Base-by-base conservation (phyloP, 2,329 filamentous ascomycete species). In the Calonectria crousiana region DNA sequence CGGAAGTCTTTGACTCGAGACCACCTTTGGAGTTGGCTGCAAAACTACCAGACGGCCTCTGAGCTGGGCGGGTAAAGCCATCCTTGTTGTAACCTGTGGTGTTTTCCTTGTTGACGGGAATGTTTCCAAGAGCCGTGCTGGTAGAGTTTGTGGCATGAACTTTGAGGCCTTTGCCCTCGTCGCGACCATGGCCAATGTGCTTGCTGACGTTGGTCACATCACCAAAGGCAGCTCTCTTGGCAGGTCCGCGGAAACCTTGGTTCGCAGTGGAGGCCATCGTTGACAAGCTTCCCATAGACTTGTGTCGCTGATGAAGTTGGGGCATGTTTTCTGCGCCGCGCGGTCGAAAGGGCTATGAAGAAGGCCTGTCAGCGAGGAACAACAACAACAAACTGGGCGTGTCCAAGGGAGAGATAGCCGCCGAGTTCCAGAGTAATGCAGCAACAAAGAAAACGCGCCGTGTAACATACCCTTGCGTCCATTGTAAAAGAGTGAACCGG, bases 181-280 rank as follows among this genome's bases (percentile, higher is more conserved):
- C 81, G 32, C 82, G 78, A 53, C 73, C 78, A 34, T 81, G 74
- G 41, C 79, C 80, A 44, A 78, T 76, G 58, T 84, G 82, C 75
- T 86, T 86, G 51, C 88, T 82, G 58, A 89, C 92, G 81, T 96
- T 96, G 88, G 94, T 97, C 75, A 97, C 90, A 83, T 98, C 95
- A 65, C 91, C 94, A 84, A 97, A 95, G 16, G 92, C 95, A 75
- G 93, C 92, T 78, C 95, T 92, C 87, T 96, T 97, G 70, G 92
- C 88, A 72, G 91, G 83, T 49, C 84, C 84, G 36, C 84, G 84
- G 51, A 86, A 78, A 44, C 84, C 84, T 28, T 74, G 76, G 26
- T 75, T 73, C 16, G 78, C 66, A 4, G 76, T 76, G 16, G 78
- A 77, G 36, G 82, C 75, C 79, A 81, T 83, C 49, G 73, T 77